Conservation (phyloP, 202 grass and related monocot genomes). For the Setaria viridis region DNA sequence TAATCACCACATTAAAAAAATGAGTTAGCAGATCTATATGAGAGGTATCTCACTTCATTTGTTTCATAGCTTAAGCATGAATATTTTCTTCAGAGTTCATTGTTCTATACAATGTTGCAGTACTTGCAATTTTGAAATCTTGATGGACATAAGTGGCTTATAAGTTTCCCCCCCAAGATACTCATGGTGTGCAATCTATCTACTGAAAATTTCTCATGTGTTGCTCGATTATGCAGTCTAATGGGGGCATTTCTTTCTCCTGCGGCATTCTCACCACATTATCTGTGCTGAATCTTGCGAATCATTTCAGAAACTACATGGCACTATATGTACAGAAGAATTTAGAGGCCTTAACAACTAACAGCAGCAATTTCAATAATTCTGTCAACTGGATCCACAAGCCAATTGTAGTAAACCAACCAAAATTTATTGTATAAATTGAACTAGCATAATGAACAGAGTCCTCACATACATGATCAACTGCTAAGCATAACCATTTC, state of each 20-base stretch:
- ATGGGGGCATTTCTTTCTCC: neutral
- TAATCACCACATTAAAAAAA: neutral
- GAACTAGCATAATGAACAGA: neutral
- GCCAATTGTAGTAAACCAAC: neutral
- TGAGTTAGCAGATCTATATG: constrained; percentile 18
- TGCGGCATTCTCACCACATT: neutral
- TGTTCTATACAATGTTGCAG: neutral
- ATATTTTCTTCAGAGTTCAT: neutral
- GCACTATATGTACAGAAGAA: constrained; percentile 1
- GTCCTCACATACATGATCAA: neutral
- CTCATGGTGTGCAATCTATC: neutral
- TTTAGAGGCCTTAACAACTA: neutral
- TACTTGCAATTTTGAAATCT: neutral
- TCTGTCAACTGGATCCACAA: neutral
- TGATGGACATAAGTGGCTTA: neutral
- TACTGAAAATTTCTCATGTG: constrained; percentile 1
- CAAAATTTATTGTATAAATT: neutral
- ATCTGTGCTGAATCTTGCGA: constrained; percentile 17
- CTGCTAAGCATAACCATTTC: neutral
- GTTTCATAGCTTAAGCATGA: neutral
- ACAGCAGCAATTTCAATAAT: neutral
- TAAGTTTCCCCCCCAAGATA: neutral
- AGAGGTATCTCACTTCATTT: neutral
- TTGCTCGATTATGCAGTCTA: neutral
- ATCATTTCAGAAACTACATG: constrained; percentile 21